Base-by-base conservation (phyloP, 805 yeast species). In the Ogataea minuta region DNA sequence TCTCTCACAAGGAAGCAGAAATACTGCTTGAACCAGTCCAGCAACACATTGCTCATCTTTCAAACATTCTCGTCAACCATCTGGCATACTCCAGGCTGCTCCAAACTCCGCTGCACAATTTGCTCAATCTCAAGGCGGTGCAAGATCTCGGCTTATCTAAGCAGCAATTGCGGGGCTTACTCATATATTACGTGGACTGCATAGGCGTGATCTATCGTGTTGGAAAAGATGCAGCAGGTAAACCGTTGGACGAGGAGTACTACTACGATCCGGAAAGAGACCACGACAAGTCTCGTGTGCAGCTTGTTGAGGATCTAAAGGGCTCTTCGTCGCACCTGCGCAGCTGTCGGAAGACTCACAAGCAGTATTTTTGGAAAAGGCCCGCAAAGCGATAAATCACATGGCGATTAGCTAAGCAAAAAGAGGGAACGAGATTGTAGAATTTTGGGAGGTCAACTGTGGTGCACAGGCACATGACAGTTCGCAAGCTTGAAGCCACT, bases 151-250 rank as follows among this genome's bases (percentile, higher is more conserved):
- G 63, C 5, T 54, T 83, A 30, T 51, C 72, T 4, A 64, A 66
- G 37, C 54, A 60, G 19, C 76, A 76, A 52, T 49, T 76, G 12
- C 65, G 76, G 40, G 66, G 71, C 16, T 49, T 76, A 6, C 53
- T 76, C 23, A 61, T 63, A 7, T 63, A 70, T 24, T 60, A 66
- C 30, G 64, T 78, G 26, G 47, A 43, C n/a, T 83, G 91, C 53
- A 74, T 91, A 43, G 98, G 98, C n/a, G 83, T 84, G 9, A 90
- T 93, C 44, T 76, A 79, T 54, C 82, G 98, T 61, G 72, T 75
- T 43, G 97, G 97, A 34, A 90, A 89, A 60, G 99, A 93, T 63
- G 97, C 98, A 3, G 95, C 96, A 2, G 99, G 98, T 9, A 88
- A 89, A 60, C 86, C 85, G 3, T 70, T 93, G 46, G 98, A 91